A percentile compares a stretch with the other conserved stretches of the same genome.
phyloP scores from a whole-genome alignment of 108 stramenopile genomes.

The Cyclotella cryptica region DNA sequence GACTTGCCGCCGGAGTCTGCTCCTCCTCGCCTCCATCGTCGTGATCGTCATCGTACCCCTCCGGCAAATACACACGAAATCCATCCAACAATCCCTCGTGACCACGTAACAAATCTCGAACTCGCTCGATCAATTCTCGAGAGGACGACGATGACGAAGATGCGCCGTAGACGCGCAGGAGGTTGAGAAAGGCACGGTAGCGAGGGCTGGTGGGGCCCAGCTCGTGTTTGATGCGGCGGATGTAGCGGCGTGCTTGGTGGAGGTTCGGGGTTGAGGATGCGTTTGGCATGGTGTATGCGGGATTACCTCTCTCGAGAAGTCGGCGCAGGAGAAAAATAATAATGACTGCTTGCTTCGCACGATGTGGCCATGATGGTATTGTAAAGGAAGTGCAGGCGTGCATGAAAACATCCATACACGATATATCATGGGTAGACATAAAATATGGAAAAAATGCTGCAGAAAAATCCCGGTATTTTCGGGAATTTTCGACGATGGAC shows the following conservation, averaged over 20 bases:
- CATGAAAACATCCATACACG: too few relatives aligned
- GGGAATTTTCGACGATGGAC: too few relatives aligned
- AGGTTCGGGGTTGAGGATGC: not conserved
- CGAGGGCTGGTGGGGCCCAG: conserved; percentile 13
- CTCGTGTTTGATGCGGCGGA: conserved; percentile 15
- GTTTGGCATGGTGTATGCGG: too few relatives aligned
- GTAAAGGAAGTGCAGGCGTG: too few relatives aligned
- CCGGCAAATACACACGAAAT: not conserved
- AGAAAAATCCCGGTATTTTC: too few relatives aligned
- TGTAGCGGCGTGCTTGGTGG: conserved; percentile 16
- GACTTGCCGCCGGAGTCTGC: not conserved
- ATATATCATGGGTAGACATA: too few relatives aligned
- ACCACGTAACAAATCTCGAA: not conserved
- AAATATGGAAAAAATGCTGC: too few relatives aligned
- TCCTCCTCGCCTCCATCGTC: not conserved
- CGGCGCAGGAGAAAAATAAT: too few relatives aligned
- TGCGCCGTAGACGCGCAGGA: conserved; percentile 4
- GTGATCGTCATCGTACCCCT: not conserved
- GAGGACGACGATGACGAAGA: not conserved
- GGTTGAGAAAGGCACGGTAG: conserved; percentile 17
- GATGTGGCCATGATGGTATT: too few relatives aligned
- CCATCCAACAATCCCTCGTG: conserved; percentile 3
- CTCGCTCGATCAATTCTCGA: conserved; percentile 10
- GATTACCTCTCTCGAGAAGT: too few relatives aligned
- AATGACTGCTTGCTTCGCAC: too few relatives aligned